phyloP scores from a whole-genome alignment of 1,284 basidiomycete genomes.

The Salmacisia buchloeana region DNA sequence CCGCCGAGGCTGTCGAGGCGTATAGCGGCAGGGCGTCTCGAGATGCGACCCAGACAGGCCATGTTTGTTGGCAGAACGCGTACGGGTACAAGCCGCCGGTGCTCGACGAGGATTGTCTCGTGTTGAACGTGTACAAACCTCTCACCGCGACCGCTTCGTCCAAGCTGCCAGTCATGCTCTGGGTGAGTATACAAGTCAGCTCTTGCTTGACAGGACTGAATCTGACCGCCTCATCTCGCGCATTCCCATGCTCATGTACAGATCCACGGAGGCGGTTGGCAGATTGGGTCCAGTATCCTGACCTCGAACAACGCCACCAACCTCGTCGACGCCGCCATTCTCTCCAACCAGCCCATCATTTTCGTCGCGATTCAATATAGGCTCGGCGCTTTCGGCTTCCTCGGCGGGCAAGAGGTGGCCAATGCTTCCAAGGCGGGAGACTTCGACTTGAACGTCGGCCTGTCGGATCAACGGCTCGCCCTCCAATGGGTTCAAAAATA shows the following conservation, averaged over 20 bases:
- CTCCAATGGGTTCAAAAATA: constrained; percentile 39
- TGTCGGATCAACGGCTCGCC: constrained; percentile 31
- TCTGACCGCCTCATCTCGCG: not conserved
- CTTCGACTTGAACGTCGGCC: constrained; percentile 24
- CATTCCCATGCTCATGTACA: not conserved
- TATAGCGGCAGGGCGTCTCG: constrained; percentile 14
- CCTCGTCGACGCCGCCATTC: constrained; percentile 4
- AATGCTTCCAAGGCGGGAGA: constrained; percentile 13
- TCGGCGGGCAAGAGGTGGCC: constrained; percentile 23
- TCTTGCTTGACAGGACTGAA: not conserved
- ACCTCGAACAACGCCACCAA: not conserved
- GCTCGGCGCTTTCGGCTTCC: constrained; percentile 29
- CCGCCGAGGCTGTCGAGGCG: constrained; percentile 20
- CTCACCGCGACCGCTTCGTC: not conserved
- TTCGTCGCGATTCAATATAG: constrained; percentile 18
- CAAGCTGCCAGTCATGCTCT: constrained; percentile 11
- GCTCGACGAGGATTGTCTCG: constrained; percentile 36
- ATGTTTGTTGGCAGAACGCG: constrained; percentile 18
- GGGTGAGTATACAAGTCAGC: not conserved
- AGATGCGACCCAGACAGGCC: constrained; percentile 21
- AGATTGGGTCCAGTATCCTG: not conserved
- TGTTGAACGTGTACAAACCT: constrained; percentile 24
- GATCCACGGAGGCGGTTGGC: not conserved
- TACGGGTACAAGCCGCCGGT: not conserved
- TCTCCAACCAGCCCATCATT: constrained; percentile 3